phyloP scores from a whole-genome alignment of 2,329 filamentous ascomycete species.

The Colletotrichum tropicale region DNA sequence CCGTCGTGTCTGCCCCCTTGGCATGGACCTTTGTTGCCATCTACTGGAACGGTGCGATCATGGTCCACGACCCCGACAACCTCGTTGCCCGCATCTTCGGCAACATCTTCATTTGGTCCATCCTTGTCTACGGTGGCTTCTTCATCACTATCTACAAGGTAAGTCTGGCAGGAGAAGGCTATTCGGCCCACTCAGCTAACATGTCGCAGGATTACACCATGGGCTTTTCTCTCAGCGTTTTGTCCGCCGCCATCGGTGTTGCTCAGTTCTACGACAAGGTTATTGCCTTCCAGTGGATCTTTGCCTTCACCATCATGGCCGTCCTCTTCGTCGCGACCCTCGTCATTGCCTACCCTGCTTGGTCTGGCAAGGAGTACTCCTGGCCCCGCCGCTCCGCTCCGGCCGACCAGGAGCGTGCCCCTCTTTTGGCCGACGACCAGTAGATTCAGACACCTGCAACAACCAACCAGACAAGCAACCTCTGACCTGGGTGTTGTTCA shows the following conservation, averaged over 20 bases:
- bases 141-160: constrained; percentile 78
- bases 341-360: constrained; percentile 66
- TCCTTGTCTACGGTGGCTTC: constrained; percentile 76
- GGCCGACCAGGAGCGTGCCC: constrained; percentile 63
- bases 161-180: not conserved
- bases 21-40: constrained; percentile 87
- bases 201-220: constrained; percentile 69
- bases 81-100: constrained; percentile 79
- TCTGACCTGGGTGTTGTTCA: not conserved
- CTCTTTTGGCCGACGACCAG: constrained; percentile 58
- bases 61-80: constrained; percentile 70
- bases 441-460: not conserved
- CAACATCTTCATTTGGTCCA: constrained; percentile 88
- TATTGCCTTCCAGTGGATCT: constrained; percentile 90
- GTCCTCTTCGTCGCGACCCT: constrained; percentile 74
- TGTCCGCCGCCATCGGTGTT: constrained; percentile 77
- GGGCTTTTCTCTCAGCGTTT: constrained; percentile 77
- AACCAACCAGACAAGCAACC: not conserved
- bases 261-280: constrained; percentile 76
- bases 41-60: constrained; percentile 88
- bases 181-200: not conserved
- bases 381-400: constrained; percentile 47
- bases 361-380: constrained; percentile 61
- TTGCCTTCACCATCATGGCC: constrained; percentile 83
- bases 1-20: constrained; percentile 77